A percentile compares a stretch with the other conserved stretches of the same genome.
These are phyloP conservation scores for Tolypocladium endophyticum DNA, from an alignment of 2,329 filamentous ascomycete species.

Conservation along the genomic window DNA sequence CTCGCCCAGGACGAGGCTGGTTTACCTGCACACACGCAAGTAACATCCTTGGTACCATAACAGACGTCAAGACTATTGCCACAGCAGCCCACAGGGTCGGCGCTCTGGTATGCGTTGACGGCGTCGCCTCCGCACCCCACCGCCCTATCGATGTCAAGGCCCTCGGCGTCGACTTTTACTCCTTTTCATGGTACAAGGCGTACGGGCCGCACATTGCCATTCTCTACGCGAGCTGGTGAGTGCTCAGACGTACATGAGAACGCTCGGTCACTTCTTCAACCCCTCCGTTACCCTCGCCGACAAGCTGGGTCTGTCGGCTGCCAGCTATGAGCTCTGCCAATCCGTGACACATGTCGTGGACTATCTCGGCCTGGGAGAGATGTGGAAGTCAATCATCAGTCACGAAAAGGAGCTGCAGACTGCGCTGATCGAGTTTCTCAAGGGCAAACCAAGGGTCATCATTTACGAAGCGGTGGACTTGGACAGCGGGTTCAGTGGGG, in stretches of 20 bases:
- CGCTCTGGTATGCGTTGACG: constrained; percentile 62
- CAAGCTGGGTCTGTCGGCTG: constrained; percentile 58
- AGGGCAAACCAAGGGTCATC: constrained; percentile 37
- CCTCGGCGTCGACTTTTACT: constrained; percentile 64
- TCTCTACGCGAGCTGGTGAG: constrained; percentile 52
- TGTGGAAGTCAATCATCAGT: constrained; percentile 40
- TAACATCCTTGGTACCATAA: constrained; percentile 64
- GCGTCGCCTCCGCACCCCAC: constrained; percentile 68
- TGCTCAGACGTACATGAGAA: constrained; percentile 44
- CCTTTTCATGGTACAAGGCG: constrained; percentile 77
- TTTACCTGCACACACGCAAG: constrained; percentile 67
- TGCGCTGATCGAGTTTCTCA: constrained; percentile 49
- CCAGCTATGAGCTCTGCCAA: constrained; percentile 60
- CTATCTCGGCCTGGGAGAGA: constrained; percentile 41
- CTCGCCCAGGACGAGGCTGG: constrained; percentile 53
- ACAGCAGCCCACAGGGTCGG: constrained; percentile 35
- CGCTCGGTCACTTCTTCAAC: constrained; percentile 60
- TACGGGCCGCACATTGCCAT: constrained; percentile 67
- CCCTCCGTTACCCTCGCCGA: constrained; percentile 45
- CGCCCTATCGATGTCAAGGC: constrained; percentile 56
- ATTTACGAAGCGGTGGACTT: constrained; percentile 42
- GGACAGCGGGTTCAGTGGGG: constrained; percentile 8
- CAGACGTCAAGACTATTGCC: constrained; percentile 42
- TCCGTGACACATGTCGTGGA: constrained; percentile 48
- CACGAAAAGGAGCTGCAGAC: constrained; percentile 53